phyloP scores from a whole-genome alignment of 306 rosid species.

The Vicia sativa region DNA sequence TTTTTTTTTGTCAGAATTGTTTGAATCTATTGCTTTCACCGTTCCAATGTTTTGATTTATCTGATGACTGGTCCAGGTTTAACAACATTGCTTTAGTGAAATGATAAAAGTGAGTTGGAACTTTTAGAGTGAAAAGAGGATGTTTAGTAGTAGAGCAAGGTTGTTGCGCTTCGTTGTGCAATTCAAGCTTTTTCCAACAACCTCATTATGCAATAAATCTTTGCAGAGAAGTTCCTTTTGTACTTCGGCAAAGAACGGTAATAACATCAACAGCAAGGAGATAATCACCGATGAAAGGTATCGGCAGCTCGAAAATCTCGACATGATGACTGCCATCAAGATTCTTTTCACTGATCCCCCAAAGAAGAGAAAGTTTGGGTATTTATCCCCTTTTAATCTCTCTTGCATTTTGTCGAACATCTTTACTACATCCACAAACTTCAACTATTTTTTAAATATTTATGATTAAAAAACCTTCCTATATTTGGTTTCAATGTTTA shows the following conservation, averaged over 20 bases:
- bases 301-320: slow-evolving; percentile 66
- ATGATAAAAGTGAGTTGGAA: slow-evolving; percentile 1
- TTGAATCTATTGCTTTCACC: not conserved
- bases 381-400: slow-evolving; percentile 28
- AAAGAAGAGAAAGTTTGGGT: slow-evolving; percentile 78
- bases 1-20: not conserved
- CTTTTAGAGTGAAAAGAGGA: slow-evolving; percentile 13
- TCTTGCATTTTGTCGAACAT: slow-evolving; percentile 48
- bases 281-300: slow-evolving; percentile 45
- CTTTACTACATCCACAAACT: not conserved
- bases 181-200: slow-evolving; percentile 34
- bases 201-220: slow-evolving; percentile 42
- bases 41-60: not conserved
- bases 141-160: slow-evolving; percentile 56
- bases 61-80: not conserved
- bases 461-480: not conserved
- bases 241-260: slow-evolving; percentile 6
- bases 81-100: not conserved
- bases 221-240: slow-evolving; percentile 26
- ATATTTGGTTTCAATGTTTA: slow-evolving; percentile 17
- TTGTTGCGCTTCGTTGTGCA: slow-evolving; percentile 46
- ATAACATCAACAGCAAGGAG: not conserved
- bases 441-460: not conserved
- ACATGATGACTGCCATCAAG: slow-evolving; percentile 71
- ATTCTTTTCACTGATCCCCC: slow-evolving; percentile 78